phyloP scores from a whole-genome alignment of 2,329 filamentous ascomycete species.

The Epichloe typhina region DNA sequence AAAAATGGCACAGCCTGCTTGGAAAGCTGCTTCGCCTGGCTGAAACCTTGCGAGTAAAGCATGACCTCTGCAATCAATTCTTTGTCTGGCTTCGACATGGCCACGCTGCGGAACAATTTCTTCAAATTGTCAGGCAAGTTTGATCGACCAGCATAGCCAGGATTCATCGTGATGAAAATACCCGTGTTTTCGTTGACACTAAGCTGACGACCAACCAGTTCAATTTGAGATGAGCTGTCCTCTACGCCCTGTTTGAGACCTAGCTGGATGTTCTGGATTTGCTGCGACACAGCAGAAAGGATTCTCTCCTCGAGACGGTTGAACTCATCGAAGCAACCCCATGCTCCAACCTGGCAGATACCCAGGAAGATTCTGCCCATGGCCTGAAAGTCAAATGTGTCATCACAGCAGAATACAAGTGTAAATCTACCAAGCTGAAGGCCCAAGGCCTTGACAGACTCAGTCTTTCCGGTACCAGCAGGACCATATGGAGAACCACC shows the following conservation, averaged over 20 bases:
- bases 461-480: constrained; percentile 95
- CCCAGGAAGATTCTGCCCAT: constrained; percentile 99
- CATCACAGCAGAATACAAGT: constrained; percentile 97
- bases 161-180: constrained; percentile 99
- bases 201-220: constrained; percentile 83
- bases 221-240: constrained; percentile 78
- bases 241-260: constrained; percentile 75
- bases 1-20: constrained; percentile 98
- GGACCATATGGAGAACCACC: constrained; percentile 96
- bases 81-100: constrained; percentile 99
- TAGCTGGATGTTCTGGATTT: constrained; percentile 98
- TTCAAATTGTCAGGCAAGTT: constrained; percentile 98
- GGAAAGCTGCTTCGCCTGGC: constrained; percentile 83
- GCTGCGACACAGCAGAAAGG: constrained; percentile 92
- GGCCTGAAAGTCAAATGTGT: constrained; percentile 98
- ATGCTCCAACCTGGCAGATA: constrained; percentile 97
- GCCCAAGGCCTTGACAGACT: constrained; percentile 96
- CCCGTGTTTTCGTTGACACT: constrained; percentile 86
- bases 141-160: constrained; percentile 93
- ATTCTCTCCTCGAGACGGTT: constrained; percentile 98
- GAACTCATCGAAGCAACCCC: constrained; percentile 99
- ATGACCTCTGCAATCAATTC: constrained; percentile 99
- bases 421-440: constrained; percentile 95
- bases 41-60: constrained; percentile 99
- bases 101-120: constrained; percentile 97